Conservation (phyloP, 441 rosid genomes). For the Capsella rubella region DNA sequence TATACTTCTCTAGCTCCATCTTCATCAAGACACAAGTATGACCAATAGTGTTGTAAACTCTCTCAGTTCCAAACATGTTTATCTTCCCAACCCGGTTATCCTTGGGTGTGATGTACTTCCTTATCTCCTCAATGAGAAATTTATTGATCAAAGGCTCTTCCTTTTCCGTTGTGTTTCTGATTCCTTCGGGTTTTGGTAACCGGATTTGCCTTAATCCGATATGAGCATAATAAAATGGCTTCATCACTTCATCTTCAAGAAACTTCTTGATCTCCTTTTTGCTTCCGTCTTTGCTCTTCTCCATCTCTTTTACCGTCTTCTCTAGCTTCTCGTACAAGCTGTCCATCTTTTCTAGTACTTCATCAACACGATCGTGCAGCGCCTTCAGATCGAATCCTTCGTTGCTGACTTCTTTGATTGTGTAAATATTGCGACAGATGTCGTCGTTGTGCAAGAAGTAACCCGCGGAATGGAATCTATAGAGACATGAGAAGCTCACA, state of each 20-base stretch:
- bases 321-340: slow-evolving; percentile 70
- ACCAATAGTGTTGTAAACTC: slow-evolving; percentile 71
- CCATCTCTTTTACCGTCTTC: slow-evolving; percentile 61
- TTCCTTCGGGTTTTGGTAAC: slow-evolving; percentile 58
- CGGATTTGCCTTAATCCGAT: slow-evolving; percentile 73
- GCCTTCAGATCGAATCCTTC: slow-evolving; percentile 60
- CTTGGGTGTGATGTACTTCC: slow-evolving; percentile 77
- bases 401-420: slow-evolving; percentile 44
- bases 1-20: slow-evolving; percentile 75
- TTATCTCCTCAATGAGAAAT: slow-evolving; percentile 72
- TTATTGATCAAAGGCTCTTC: slow-evolving; percentile 77
- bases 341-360: slow-evolving; percentile 63
- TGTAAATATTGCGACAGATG: slow-evolving; percentile 64
- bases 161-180: slow-evolving; percentile 49
- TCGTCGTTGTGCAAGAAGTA: slow-evolving; percentile 75
- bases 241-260: slow-evolving; percentile 74
- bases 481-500: slow-evolving; percentile 74
- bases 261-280: slow-evolving; percentile 60
- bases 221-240: slow-evolving; percentile 68
- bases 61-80: slow-evolving; percentile 75
- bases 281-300: slow-evolving; percentile 57
- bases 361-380: slow-evolving; percentile 56
- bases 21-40: slow-evolving; percentile 79
- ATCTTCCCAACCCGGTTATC: slow-evolving; percentile 62
- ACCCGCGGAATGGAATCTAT: slow-evolving; percentile 70